Conservation (phyloP, 306 rosid genomes). For the Dryas alaskensis region DNA sequence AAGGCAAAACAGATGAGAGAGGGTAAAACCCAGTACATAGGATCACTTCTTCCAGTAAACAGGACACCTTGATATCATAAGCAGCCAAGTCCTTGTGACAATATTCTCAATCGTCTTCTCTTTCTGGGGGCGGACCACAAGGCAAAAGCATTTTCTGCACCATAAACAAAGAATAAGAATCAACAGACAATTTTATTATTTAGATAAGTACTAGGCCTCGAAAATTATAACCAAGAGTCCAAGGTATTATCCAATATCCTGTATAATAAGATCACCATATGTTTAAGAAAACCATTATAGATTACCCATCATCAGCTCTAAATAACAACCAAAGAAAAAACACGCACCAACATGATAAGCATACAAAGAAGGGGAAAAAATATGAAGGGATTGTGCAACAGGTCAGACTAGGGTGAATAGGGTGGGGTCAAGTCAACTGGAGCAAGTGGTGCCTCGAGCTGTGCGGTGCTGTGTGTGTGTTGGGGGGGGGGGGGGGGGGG, state of each 20-base stretch:
- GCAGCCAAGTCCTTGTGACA: neutral
- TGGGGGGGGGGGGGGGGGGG: no score
- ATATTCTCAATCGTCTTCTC: conserved; percentile 66
- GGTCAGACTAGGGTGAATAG: neutral
- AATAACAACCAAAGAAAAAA: neutral
- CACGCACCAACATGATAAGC: neutral
- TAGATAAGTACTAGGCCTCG: neutral
- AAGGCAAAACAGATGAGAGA: no score
- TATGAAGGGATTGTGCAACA: neutral
- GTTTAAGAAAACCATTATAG: neutral
- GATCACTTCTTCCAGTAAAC: neutral
- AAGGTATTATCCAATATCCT: neutral
- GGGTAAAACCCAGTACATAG: neutral
- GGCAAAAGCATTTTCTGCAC: conserved; percentile 88
- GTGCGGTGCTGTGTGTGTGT: no score
- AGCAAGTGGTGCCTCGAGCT: no score
- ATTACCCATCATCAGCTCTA: neutral
- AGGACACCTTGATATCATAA: neutral
- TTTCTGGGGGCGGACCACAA: conserved; percentile 86
- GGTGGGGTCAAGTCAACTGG: neutral
- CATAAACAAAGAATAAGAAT: neutral
- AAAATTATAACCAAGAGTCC: neutral
- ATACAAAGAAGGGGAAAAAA: neutral
- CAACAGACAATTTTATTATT: neutral
- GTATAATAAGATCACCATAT: neutral